These are phyloP conservation scores for Poronia punctata DNA, from an alignment of 495 filamentous ascomycete genomes.

Conservation along the genomic window DNA sequence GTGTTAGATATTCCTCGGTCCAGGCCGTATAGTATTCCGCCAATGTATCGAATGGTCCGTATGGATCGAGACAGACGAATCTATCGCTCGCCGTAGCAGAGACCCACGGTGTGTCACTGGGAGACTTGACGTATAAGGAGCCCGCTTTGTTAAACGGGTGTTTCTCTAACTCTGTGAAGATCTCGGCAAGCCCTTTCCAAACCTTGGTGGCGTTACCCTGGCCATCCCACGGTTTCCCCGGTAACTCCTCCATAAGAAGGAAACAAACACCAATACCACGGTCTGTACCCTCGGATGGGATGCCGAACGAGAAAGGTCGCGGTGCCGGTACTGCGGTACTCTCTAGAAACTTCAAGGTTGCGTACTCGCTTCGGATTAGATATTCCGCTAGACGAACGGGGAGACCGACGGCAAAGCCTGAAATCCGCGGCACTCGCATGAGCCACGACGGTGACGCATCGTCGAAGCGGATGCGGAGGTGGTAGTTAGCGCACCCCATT, in stretches of 20 bases:
- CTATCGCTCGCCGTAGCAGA: constrained; percentile 13
- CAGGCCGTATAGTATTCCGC: constrained; percentile 9
- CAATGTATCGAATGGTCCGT: constrained; percentile 6
- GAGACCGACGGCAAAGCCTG: constrained; percentile 10
- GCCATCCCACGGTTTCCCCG: constrained; percentile 30
- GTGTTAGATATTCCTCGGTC: constrained; percentile 17
- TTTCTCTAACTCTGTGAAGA: constrained; percentile 29
- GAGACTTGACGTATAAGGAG: constrained; percentile 27
- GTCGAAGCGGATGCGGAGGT: constrained; percentile 13
- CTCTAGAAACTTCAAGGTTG: constrained; percentile 17
- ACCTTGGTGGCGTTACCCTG: constrained; percentile 14
- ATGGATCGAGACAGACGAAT: constrained; percentile 3
- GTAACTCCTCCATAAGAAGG: constrained; percentile 35
- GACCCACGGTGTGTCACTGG: no score
- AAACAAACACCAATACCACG: constrained; percentile 31
- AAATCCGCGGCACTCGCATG: constrained; percentile 10
- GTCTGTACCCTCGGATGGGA: constrained; percentile 15
- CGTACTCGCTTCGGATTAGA: constrained; percentile 18
- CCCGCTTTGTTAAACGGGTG: constrained; percentile 27
- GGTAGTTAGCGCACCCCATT: constrained; percentile 17
- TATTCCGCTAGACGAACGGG: constrained; percentile 10
- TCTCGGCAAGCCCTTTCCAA: constrained; percentile 32
- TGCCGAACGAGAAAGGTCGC: constrained; percentile 23
- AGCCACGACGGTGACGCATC: constrained; percentile 17
- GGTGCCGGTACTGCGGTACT: constrained; percentile 9